Conservation (phyloP, 2,329 filamentous ascomycete genomes). For the Epicoccum sorghinum region DNA sequence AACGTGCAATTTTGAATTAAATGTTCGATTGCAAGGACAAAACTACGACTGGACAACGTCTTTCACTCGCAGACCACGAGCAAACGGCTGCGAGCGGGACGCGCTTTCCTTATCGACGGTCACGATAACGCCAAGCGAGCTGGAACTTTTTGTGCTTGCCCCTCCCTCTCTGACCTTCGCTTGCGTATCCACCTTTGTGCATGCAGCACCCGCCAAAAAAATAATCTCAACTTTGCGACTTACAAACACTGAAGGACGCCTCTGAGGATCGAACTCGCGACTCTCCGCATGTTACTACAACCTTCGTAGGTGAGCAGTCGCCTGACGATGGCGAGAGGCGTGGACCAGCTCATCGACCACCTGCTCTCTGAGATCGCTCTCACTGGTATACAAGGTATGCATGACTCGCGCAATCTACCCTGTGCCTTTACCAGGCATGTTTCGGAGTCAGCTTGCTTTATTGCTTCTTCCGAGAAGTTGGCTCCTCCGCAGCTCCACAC, state of each 20-base stretch:
- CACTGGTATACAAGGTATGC: conserved; percentile 63
- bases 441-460: not conserved
- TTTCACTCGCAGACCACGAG: not conserved
- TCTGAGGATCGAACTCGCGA: conserved; percentile 12
- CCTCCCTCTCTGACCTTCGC: conserved; percentile 8
- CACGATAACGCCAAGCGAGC: conserved; percentile 12
- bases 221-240: not conserved
- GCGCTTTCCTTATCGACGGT: conserved; percentile 14
- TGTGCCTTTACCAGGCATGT: not conserved
- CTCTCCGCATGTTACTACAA: conserved; percentile 2
- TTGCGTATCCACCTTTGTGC: conserved; percentile 16
- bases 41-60: not conserved
- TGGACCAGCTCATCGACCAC: conserved; percentile 64
- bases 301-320: conserved; percentile 17
- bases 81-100: not conserved
- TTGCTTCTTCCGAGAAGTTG: not conserved
- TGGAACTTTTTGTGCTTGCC: conserved; percentile 7
- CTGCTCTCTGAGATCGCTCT: conserved; percentile 65
- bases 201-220: conserved; percentile 13
- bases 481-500: not conserved
- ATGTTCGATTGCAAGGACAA: too few relatives aligned
- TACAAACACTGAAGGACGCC: not conserved
- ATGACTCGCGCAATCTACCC: conserved; percentile 9
- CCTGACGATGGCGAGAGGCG: conserved; percentile 47
- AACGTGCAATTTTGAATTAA: too few relatives aligned